phyloP scores from a whole-genome alignment of 139 green algal species.

The Chlorella sp. region DNA sequence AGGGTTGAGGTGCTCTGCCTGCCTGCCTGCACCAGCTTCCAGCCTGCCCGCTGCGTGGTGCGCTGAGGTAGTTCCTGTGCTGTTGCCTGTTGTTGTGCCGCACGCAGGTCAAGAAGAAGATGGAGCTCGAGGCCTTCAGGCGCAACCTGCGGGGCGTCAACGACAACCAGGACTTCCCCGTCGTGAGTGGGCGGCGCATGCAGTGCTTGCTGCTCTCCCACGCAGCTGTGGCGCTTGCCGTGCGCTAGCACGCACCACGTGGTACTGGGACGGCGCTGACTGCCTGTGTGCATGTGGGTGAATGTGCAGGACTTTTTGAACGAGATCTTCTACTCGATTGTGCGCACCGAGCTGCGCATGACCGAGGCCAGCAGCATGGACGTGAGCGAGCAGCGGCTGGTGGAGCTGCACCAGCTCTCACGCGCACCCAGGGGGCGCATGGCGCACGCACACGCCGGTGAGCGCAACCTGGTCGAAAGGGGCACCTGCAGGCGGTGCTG shows the following conservation, averaged over 20 bases:
- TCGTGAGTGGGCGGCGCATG: background rate
- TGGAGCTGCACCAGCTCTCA: conserved; percentile 10
- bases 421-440: conserved; percentile 24
- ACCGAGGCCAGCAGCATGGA: conserved; percentile 24
- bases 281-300: too few relatives aligned
- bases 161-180: conserved; percentile 74
- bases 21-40: conserved; percentile 99
- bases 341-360: conserved; percentile 17
- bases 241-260: too few relatives aligned
- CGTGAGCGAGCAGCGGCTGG: conserved; percentile 15
- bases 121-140: conserved; percentile 80
- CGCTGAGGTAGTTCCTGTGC: too few relatives aligned
- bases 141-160: conserved; percentile 95
- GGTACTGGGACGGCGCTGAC: too few relatives aligned
- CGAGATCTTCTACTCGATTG: conserved; percentile 32
- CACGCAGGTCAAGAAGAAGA: conserved; percentile 73
- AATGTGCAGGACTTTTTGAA: conserved; percentile 24
- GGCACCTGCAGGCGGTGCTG: background rate
- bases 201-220: too few relatives aligned
- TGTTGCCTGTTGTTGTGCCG: too few relatives aligned
- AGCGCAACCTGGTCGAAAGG: background rate
- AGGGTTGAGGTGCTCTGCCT: conserved; percentile 81
- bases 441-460: conserved; percentile 20
- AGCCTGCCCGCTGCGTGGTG: too few relatives aligned
- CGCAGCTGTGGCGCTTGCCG: too few relatives aligned